Evolutionary conservation across 2,329 filamentous ascomycete genomes (phyloP).

Genomic region (Penicillium hordei): DNA sequence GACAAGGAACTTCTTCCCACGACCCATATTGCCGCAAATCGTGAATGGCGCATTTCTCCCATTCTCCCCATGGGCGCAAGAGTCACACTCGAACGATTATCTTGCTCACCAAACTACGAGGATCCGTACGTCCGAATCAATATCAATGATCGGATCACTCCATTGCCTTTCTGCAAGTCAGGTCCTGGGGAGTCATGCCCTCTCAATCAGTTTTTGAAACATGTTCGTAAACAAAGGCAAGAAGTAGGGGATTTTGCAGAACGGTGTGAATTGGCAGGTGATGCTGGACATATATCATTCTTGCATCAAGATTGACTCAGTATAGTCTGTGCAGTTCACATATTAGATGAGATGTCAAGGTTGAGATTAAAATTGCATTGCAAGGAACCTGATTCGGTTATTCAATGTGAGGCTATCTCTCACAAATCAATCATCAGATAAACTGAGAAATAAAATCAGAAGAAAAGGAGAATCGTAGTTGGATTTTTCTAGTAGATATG

Average conservation of each 20-base stretch:
- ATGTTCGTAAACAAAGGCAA: slow-evolving; percentile 42
- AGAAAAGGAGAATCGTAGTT: neutral
- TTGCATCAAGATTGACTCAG: slow-evolving; percentile 44
- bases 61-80: slow-evolving; percentile 59
- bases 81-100: slow-evolving; percentile 55
- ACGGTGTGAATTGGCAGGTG: slow-evolving; percentile 49
- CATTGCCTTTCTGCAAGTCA: slow-evolving; percentile 48
- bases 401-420: neutral
- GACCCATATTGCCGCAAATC: slow-evolving; percentile 44
- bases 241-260: slow-evolving; percentile 51
- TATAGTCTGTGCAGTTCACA: neutral
- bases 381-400: neutral
- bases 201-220: slow-evolving; percentile 45
- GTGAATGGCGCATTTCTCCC: slow-evolving; percentile 57
- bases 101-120: slow-evolving; percentile 36
- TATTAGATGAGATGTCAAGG: neutral
- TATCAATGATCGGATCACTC: slow-evolving; percentile 58
- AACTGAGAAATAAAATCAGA: neutral
- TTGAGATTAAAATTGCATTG: neutral
- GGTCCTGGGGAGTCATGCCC: slow-evolving; percentile 53
- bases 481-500: neutral
- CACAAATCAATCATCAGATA: neutral
- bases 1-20: slow-evolving; percentile 47
- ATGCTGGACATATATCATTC: slow-evolving; percentile 49
- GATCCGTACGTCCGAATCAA: slow-evolving; percentile 52